phyloP scores from a whole-genome alignment of 805 yeast genomes.

The Candida tammaniensis region DNA sequence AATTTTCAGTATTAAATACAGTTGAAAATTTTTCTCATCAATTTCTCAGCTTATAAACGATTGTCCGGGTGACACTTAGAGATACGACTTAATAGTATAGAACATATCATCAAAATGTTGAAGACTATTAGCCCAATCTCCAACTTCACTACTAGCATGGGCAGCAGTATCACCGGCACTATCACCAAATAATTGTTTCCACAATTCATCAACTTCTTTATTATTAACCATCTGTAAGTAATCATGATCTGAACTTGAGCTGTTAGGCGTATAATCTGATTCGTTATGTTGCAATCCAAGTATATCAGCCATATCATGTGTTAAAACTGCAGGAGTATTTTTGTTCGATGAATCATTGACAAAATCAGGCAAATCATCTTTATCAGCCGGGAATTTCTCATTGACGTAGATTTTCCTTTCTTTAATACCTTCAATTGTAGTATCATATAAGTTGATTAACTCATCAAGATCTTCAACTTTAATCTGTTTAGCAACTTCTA shows the following conservation, averaged over 20 bases:
- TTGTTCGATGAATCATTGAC: no score
- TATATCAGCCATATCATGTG: no score
- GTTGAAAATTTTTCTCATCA: conserved; percentile 5
- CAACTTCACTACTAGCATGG: no score
- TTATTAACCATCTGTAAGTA: conserved; percentile 18
- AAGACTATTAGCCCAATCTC: no score
- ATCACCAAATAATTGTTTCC: conserved; percentile 26
- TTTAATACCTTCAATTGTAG: conserved; percentile 5
- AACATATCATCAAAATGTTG: not conserved
- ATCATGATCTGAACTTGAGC: conserved; percentile 5
- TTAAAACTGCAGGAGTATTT: no score
- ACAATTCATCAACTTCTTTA: conserved; percentile 33
- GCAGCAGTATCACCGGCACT: conserved; percentile 1
- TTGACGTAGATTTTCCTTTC: conserved; percentile 2
- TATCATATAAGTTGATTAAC: conserved; percentile 19
- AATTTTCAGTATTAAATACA: not conserved
- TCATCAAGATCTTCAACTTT: conserved; percentile 25
- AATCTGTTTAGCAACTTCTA: conserved; percentile 9
- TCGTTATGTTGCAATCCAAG: no score
- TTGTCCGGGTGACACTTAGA: conserved; percentile 9
- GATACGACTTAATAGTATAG: not conserved
- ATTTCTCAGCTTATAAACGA: not conserved
- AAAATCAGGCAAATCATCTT: not conserved
- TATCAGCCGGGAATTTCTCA: not conserved
- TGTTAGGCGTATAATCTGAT: conserved; percentile 3